Percentiles rank a stretch among this genome's conserved stretches.
Evolutionary conservation across 306 rosid genomes (phyloP).

Genomic region (Spatholobus suberectus): DNA sequence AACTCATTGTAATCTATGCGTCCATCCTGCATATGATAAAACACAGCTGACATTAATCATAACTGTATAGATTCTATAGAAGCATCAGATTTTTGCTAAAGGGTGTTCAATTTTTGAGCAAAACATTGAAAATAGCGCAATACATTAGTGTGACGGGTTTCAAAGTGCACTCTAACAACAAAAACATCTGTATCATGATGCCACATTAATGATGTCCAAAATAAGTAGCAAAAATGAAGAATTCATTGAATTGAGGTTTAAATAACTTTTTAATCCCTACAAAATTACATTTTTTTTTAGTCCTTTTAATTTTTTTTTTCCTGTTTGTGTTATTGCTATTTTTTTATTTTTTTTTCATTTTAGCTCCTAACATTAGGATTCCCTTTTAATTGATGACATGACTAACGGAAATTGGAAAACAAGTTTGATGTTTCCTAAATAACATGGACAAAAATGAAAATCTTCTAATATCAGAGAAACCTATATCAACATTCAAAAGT

Average conservation of each 20-base stretch:
- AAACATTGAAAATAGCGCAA: background rate
- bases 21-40: slow-evolving; percentile 73
- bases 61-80: slow-evolving; percentile 11
- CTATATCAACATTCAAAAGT: too few relatives aligned
- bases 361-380: too few relatives aligned
- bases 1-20: slow-evolving; percentile 93
- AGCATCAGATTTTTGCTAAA: background rate
- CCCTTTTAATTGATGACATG: too few relatives aligned
- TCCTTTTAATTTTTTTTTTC: too few relatives aligned
- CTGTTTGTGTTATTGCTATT: too few relatives aligned
- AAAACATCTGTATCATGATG: background rate
- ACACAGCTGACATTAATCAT: background rate
- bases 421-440: too few relatives aligned
- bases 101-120: slow-evolving; percentile 15
- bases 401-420: background rate
- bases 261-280: too few relatives aligned
- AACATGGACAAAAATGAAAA: too few relatives aligned
- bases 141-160: background rate
- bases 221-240: background rate
- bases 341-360: too few relatives aligned
- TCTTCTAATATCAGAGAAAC: too few relatives aligned
- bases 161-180: background rate
- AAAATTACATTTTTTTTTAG: too few relatives aligned
- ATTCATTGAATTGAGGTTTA: background rate
- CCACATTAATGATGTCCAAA: background rate